A percentile compares a stretch with the other conserved stretches of the same genome.
These are phyloP conservation scores for Arabidopsis thaliana DNA, from an alignment of 345 rosid species.

Conservation along the genomic window DNA sequence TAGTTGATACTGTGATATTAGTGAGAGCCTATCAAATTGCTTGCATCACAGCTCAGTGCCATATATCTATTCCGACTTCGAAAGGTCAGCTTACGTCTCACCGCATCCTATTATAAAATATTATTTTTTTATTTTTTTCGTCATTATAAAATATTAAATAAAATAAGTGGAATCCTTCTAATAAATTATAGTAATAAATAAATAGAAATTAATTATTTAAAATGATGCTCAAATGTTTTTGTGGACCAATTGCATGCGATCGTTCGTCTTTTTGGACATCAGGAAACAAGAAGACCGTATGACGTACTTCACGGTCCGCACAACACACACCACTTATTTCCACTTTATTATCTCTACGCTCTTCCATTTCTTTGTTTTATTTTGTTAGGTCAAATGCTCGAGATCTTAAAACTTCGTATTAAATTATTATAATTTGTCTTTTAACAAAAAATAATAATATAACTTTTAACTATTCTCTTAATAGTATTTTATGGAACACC, in stretches of 20 bases:
- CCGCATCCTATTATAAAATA: conserved; percentile 16
- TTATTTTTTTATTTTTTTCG: too few species aligned
- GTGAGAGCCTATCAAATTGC: conserved; percentile 35
- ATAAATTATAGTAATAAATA: neutral
- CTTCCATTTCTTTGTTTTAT: neutral
- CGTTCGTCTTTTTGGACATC: conserved; percentile 29
- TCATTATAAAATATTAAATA: neutral
- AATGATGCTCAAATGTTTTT: conserved; percentile 19
- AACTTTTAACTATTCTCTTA: neutral
- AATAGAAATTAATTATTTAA: neutral
- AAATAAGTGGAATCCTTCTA: conserved; percentile 29
- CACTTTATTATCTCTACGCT: conserved; percentile 29
- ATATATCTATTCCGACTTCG: conserved; percentile 40
- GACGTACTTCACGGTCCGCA: conserved; percentile 42
- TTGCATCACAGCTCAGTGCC: conserved; percentile 38
- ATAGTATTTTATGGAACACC: conserved; percentile 6
- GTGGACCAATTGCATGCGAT: conserved; percentile 43
- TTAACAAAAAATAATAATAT: neutral
- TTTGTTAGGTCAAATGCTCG: conserved; percentile 29
- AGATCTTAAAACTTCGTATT: conserved; percentile 8
- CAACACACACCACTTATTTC: conserved; percentile 38
- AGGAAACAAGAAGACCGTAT: conserved; percentile 40
- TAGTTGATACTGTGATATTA: conserved; percentile 14
- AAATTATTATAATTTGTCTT: neutral
- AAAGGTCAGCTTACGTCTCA: conserved; percentile 47